Percentiles rank a stretch among this genome's conserved stretches.
Conservation (phyloP, 73 alveolate species). For the Paramecium tetraurelia region DNA sequence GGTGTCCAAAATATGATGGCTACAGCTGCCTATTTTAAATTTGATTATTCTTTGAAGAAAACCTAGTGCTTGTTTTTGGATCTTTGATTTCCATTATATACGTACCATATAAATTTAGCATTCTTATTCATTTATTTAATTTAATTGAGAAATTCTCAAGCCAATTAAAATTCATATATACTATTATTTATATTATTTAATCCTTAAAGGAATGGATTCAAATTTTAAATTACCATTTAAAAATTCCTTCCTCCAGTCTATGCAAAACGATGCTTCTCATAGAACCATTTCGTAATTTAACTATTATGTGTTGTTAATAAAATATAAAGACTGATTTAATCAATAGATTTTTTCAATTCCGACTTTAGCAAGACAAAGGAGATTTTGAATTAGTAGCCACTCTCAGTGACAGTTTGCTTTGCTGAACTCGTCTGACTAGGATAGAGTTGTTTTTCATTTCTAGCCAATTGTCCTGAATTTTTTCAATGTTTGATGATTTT, state of each 20-base stretch:
- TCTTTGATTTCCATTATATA: neutral
- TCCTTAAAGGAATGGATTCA: neutral
- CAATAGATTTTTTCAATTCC: neutral
- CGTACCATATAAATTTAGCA: neutral
- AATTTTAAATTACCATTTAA: neutral
- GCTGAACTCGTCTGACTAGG: neutral
- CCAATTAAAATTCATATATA: neutral
- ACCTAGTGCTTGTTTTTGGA: neutral
- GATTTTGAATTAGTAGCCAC: neutral
- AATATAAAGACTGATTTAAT: neutral
- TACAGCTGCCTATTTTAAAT: neutral
- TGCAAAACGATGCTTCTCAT: neutral
- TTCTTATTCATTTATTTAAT: neutral
- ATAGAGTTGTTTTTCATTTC: neutral
- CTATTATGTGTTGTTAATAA: neutral
- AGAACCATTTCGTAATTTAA: neutral
- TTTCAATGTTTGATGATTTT: neutral
- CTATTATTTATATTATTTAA: neutral
- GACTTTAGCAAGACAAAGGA: neutral
- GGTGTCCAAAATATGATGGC: slow-evolving; percentile 5
- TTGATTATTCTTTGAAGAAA: neutral
- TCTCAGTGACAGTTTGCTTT: neutral
- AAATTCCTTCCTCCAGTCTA: neutral
- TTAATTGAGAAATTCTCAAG: neutral
- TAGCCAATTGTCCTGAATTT: neutral